phyloP scores from a whole-genome alignment of 1,284 basidiomycete genomes.

The Cystobasidium slooffiae region DNA sequence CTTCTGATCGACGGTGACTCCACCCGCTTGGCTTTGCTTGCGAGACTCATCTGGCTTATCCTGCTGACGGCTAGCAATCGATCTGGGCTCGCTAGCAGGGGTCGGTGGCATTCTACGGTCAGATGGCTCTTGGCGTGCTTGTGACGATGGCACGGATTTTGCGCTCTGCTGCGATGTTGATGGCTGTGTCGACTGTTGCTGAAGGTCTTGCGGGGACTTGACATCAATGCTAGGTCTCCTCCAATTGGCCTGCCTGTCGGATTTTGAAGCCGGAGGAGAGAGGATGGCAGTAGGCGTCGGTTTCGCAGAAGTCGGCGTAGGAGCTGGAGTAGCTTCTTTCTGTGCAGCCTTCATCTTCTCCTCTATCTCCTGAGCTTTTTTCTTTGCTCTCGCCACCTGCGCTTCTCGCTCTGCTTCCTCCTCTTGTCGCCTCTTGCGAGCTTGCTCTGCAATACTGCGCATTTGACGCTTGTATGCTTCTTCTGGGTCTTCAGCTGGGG shows the following conservation, averaged over 20 bases:
- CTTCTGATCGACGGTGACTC: no score
- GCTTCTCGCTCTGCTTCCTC: conserved; percentile 85
- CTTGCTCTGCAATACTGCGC: conserved; percentile 86
- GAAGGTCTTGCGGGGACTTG: conserved; percentile 2
- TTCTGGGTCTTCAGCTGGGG: conserved; percentile 65
- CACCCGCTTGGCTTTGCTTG: no score
- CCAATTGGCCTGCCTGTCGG: conserved; percentile 24
- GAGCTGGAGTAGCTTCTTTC: conserved; percentile 47
- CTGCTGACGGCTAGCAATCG: no score
- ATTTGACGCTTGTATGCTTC: conserved; percentile 79
- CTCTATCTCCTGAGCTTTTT: conserved; percentile 84
- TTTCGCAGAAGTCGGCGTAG: conserved; percentile 6
- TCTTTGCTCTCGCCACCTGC: conserved; percentile 78
- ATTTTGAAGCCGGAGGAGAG: conserved; percentile 14
- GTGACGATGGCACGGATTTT: no score
- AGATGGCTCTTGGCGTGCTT: no score
- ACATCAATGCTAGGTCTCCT: conserved; percentile 19
- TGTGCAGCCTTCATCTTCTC: conserved; percentile 65
- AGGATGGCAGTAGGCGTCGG: conserved; percentile 23
- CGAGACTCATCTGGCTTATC: no score
- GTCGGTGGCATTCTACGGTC: no score
- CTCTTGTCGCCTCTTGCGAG: conserved; percentile 69
- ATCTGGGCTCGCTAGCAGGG: no score
- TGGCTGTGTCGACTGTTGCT: not conserved
- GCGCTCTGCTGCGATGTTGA: not conserved